Percentiles rank a stretch among this genome's conserved stretches.
Conservation (phyloP, 441 rosid species). For the Jatropha podagrica region DNA sequence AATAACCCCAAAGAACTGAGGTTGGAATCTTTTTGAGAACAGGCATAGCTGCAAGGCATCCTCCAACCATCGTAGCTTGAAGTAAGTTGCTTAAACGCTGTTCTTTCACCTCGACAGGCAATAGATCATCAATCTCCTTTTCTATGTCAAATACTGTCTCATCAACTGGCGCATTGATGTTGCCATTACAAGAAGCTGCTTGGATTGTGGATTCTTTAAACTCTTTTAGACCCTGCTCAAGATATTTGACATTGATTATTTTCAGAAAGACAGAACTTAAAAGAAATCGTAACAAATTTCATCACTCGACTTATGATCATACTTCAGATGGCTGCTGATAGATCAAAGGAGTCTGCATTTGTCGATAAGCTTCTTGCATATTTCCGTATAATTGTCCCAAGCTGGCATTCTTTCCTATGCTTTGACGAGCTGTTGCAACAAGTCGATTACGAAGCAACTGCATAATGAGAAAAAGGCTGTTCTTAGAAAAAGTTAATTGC, state of each 20-base stretch:
- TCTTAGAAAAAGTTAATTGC: neutral
- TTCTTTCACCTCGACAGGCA: slow-evolving; percentile 91
- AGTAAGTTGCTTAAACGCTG: slow-evolving; percentile 84
- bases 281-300: neutral
- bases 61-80: slow-evolving; percentile 83
- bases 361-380: slow-evolving; percentile 79
- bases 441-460: slow-evolving; percentile 85
- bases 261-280: neutral
- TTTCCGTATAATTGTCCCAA: slow-evolving; percentile 81
- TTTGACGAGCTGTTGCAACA: slow-evolving; percentile 61
- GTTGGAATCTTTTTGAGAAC: slow-evolving; percentile 87
- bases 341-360: slow-evolving; percentile 88
- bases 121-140: slow-evolving; percentile 88
- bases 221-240: slow-evolving; percentile 62
- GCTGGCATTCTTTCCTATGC: slow-evolving; percentile 72
- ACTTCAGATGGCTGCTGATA: slow-evolving; percentile 63
- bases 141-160: slow-evolving; percentile 85
- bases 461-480: slow-evolving; percentile 6
- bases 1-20: slow-evolving; percentile 94
- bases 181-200: slow-evolving; percentile 67
- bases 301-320: slow-evolving; percentile 1
- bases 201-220: slow-evolving; percentile 82
- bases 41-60: slow-evolving; percentile 95
- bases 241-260: neutral
- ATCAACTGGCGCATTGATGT: slow-evolving; percentile 75